Evolutionary conservation across 352 stramenopile species (phyloP).

Genomic region (Thalassiosira hispida): DNA sequence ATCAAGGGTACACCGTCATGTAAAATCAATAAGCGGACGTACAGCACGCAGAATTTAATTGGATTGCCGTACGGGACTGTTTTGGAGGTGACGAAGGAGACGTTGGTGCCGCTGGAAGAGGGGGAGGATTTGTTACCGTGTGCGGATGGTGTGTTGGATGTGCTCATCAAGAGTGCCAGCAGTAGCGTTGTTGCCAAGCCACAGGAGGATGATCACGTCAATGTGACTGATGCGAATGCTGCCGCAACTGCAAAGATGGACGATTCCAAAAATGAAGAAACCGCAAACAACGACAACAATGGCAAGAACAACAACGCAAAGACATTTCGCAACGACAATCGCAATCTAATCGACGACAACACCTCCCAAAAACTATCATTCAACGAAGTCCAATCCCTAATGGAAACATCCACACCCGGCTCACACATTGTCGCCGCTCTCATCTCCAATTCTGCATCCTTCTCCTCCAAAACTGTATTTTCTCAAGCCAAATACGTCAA

Average conservation of each 20-base stretch:
- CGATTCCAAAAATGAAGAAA: slow-evolving; percentile 5
- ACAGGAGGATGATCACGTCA: neutral
- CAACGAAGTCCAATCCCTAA: slow-evolving; percentile 54
- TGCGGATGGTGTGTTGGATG: slow-evolving; percentile 41
- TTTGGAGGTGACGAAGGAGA: slow-evolving; percentile 66
- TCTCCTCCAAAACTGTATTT: slow-evolving; percentile 93
- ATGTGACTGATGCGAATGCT: slow-evolving; percentile 11
- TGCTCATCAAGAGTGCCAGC: slow-evolving; percentile 14
- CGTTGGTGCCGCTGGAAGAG: slow-evolving; percentile 50
- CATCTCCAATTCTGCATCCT: slow-evolving; percentile 94
- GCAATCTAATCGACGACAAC: slow-evolving; percentile 80
- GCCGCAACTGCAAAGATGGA: slow-evolving; percentile 23
- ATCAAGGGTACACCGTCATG: slow-evolving; percentile 56
- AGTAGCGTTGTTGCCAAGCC: neutral
- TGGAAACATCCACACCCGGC: slow-evolving; percentile 49
- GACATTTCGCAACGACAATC: slow-evolving; percentile 72
- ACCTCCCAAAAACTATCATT: slow-evolving; percentile 65
- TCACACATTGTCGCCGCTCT: slow-evolving; percentile 90
- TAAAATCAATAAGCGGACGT: slow-evolving; percentile 79
- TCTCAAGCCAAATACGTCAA: slow-evolving; percentile 96
- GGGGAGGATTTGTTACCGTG: slow-evolving; percentile 8
- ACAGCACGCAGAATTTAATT: slow-evolving; percentile 69
- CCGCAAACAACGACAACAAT: slow-evolving; percentile 13
- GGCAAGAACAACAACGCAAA: neutral
- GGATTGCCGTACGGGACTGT: slow-evolving; percentile 78